Percentiles rank a stretch among this genome's conserved stretches.
phyloP scores from a whole-genome alignment of 495 filamentous ascomycete genomes.

The Acidiella bohemica region DNA sequence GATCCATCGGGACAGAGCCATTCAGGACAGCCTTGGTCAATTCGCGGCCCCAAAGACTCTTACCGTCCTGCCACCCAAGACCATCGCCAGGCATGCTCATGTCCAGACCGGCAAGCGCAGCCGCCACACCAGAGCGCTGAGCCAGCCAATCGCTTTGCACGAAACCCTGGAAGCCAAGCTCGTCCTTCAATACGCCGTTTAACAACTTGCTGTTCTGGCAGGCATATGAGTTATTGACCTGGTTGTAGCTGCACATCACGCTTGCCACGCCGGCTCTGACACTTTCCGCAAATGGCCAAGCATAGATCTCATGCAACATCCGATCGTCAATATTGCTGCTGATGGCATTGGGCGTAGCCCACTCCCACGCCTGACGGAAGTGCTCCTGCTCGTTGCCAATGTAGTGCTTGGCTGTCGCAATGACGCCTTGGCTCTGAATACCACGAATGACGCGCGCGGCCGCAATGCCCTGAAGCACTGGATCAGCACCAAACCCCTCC shows the following conservation, averaged over 20 bases:
- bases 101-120: constrained; percentile 76
- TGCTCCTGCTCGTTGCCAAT: constrained; percentile 82
- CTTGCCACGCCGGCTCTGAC: constrained; percentile 73
- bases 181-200: constrained; percentile 88
- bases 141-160: constrained; percentile 90
- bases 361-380: constrained; percentile 61
- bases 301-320: constrained; percentile 58
- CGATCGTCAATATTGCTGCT: constrained; percentile 70
- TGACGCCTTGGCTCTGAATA: constrained; percentile 67
- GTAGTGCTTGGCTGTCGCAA: constrained; percentile 75
- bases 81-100: constrained; percentile 97
- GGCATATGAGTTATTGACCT: constrained; percentile 81
- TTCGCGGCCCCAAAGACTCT: constrained; percentile 67
- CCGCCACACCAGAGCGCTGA: constrained; percentile 67
- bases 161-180: constrained; percentile 89
- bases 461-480: constrained; percentile 56
- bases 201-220: constrained; percentile 87
- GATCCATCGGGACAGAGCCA: constrained; percentile 63
- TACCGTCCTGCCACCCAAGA: constrained; percentile 56
- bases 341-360: constrained; percentile 58
- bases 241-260: constrained; percentile 81
- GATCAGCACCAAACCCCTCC: constrained; percentile 76
- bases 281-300: constrained; percentile 71
- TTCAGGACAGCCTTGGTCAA: constrained; percentile 72
- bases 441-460: constrained; percentile 57